phyloP scores from a whole-genome alignment of 306 rosid species.

The Canavalia ensiformis region DNA sequence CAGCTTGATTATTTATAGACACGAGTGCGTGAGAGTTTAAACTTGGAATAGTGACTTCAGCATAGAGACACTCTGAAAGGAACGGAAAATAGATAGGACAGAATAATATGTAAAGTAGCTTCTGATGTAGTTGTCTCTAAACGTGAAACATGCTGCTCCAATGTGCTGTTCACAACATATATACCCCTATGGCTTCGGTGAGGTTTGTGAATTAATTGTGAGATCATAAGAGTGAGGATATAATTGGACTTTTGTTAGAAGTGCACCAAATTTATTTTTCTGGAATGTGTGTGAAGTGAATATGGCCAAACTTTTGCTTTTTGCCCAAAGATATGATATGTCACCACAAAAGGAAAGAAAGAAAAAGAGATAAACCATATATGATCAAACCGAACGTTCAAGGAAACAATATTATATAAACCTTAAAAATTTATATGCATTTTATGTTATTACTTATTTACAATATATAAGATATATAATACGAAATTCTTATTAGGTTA shows the following conservation, averaged over 20 bases:
- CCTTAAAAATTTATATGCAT: background rate
- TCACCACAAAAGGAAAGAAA: background rate
- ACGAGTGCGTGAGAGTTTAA: conserved; percentile 22
- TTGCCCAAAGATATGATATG: background rate
- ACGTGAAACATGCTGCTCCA: conserved; percentile 34
- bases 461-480: background rate
- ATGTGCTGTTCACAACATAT: background rate
- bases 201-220: background rate
- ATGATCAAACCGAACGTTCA: background rate
- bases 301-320: conserved; percentile 39
- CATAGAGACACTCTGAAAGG: background rate
- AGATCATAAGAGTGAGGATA: conserved; percentile 7
- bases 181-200: background rate
- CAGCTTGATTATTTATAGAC: conserved; percentile 39
- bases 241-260: background rate
- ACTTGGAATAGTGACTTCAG: conserved; percentile 15
- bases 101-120: conserved; percentile 27
- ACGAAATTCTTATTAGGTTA: too few species aligned
- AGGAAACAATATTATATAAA: background rate
- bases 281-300: background rate
- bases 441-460: background rate
- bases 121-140: background rate
- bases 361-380: too few species aligned
- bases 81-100: background rate
- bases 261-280: background rate